These are phyloP conservation scores for Wickerhamiella pararugosa DNA, from an alignment of 1,139 yeast species.

Conservation along the genomic window DNA sequence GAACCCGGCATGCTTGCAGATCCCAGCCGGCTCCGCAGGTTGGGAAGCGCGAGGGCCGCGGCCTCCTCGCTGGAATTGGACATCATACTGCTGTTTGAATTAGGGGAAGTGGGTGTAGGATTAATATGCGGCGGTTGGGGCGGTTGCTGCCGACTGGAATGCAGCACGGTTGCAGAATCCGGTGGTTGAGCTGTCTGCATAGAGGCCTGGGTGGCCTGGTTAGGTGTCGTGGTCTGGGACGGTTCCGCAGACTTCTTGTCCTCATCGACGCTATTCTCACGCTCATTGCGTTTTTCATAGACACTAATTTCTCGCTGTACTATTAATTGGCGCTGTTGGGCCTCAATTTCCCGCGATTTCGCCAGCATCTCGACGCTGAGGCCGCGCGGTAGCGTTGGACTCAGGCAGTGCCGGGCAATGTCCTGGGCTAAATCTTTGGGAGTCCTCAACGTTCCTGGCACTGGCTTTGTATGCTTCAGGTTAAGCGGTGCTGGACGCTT, in stretches of 20 bases:
- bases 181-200: too few species aligned
- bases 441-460: slow-evolving; percentile 7
- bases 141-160: background rate
- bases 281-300: background rate
- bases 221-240: slow-evolving; percentile 4
- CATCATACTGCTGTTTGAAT: background rate
- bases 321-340: slow-evolving; percentile 12
- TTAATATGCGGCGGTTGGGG: background rate
- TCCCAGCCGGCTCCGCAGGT: background rate
- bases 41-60: background rate
- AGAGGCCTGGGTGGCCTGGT: background rate
- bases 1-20: slow-evolving; percentile 3
- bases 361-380: slow-evolving; percentile 9
- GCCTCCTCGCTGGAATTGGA: background rate
- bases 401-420: slow-evolving; percentile 12
- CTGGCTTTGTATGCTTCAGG: slow-evolving; percentile 2
- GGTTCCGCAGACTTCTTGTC: slow-evolving; percentile 1
- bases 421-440: slow-evolving; percentile 8
- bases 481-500: slow-evolving; percentile 7
- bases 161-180: background rate
- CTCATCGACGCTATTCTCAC: background rate
- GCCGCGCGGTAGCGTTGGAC: slow-evolving; percentile 10
- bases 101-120: too few species aligned
- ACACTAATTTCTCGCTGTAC: slow-evolving; percentile 7
- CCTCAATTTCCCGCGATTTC: slow-evolving; percentile 11